These are phyloP conservation scores for Geranium incanum DNA, from an alignment of 441 rosid genomes.

Conservation along the genomic window DNA sequence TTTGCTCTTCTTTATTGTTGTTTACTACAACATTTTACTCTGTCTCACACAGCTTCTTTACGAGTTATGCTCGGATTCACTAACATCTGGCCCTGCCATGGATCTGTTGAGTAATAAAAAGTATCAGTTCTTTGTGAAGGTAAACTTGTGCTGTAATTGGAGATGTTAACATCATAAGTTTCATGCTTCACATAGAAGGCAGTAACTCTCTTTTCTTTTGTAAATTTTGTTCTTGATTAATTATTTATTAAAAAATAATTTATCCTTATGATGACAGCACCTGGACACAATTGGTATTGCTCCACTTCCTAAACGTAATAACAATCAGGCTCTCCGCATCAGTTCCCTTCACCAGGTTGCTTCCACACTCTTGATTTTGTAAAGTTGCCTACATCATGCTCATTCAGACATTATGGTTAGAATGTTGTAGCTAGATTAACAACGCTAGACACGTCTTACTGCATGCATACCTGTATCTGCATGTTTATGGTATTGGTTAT, in stretches of 20 bases:
- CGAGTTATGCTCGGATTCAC: slow-evolving; percentile 77
- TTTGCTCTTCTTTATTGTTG: neutral
- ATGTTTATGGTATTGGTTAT: neutral
- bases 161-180: slow-evolving; percentile 15
- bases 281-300: slow-evolving; percentile 75
- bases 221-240: neutral
- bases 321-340: slow-evolving; percentile 77
- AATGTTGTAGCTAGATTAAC: neutral
- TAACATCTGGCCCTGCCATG: slow-evolving; percentile 78
- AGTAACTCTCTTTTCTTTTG: slow-evolving; percentile 7
- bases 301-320: slow-evolving; percentile 81
- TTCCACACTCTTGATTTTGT: slow-evolving; percentile 9
- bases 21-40: slow-evolving; percentile 6
- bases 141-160: slow-evolving; percentile 20
- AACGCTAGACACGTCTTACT: neutral
- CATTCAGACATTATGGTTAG: neutral
- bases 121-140: slow-evolving; percentile 80
- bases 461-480: slow-evolving; percentile 9
- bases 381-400: neutral
- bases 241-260: slow-evolving; percentile 4
- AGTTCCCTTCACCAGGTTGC: slow-evolving; percentile 97
- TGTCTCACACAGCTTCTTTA: slow-evolving; percentile 62
- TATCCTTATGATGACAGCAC: slow-evolving; percentile 44
- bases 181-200: slow-evolving; percentile 9
- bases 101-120: slow-evolving; percentile 77